Evolutionary conservation across 2,329 filamentous ascomycete species (phyloP).

Genomic region (Pseudocercospora vitis): DNA sequence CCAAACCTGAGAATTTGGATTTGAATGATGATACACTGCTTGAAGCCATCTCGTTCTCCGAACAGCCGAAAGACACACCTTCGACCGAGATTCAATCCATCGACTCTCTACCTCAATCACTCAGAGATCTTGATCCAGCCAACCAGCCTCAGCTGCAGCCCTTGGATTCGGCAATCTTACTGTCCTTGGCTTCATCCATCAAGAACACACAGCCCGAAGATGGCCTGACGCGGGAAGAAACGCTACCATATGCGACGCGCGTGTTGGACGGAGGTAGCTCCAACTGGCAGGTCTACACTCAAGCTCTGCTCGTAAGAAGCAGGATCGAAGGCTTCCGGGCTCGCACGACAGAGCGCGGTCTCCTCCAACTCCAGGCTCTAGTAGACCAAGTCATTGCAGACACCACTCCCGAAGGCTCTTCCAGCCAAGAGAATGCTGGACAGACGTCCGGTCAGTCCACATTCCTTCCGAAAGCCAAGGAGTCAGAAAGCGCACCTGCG

Average conservation of each 20-base stretch:
- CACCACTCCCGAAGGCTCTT: slow-evolving; percentile 47
- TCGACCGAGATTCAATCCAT: slow-evolving; percentile 47
- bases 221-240: slow-evolving; percentile 87
- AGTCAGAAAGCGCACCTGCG: slow-evolving; percentile 74
- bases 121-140: slow-evolving; percentile 70
- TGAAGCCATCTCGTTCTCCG: slow-evolving; percentile 78
- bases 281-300: slow-evolving; percentile 98
- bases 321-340: slow-evolving; percentile 86
- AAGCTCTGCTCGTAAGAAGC: slow-evolving; percentile 84
- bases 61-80: slow-evolving; percentile 42
- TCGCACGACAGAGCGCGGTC: slow-evolving; percentile 81
- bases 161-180: slow-evolving; percentile 84
- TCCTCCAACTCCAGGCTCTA: slow-evolving; percentile 90
- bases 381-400: slow-evolving; percentile 94
- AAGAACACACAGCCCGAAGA: slow-evolving; percentile 85
- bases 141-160: slow-evolving; percentile 79
- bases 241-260: slow-evolving; percentile 83
- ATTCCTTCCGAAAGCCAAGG: slow-evolving; percentile 76
- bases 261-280: slow-evolving; percentile 85
- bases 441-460: slow-evolving; percentile 58
- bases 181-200: slow-evolving; percentile 77
- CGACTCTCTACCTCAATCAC: slow-evolving; percentile 57
- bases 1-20: slow-evolving; percentile 58
- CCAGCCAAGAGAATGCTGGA: slow-evolving; percentile 29
- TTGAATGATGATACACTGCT: slow-evolving; percentile 92